Conservation (phyloP, 2,329 filamentous ascomycete genomes). For the Lasiodiplodia citricola region DNA sequence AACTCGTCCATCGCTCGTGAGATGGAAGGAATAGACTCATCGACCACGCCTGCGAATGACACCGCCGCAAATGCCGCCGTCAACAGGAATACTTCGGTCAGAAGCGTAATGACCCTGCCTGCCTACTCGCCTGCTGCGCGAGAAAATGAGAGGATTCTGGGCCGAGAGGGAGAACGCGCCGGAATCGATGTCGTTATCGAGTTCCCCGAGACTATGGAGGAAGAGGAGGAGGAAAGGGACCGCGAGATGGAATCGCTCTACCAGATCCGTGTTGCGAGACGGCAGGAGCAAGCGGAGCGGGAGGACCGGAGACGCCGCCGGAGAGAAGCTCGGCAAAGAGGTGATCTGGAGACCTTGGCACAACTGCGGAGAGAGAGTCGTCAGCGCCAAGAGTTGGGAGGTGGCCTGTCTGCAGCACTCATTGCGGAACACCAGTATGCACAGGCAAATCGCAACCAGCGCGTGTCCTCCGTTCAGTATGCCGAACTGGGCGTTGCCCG, state of each 20-base stretch:
- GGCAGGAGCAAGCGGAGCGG: conserved; percentile 75
- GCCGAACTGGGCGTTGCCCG: conserved; percentile 76
- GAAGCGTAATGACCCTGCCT: conserved; percentile 93
- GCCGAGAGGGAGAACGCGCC: conserved; percentile 85
- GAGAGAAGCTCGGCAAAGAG: conserved; percentile 72
- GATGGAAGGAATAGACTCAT: conserved; percentile 25
- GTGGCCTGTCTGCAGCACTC: conserved; percentile 47
- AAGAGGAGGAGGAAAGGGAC: conserved; percentile 78
- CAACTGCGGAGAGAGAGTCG: conserved; percentile 53
- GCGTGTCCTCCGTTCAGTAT: conserved; percentile 78
- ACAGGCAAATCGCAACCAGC: conserved; percentile 66
- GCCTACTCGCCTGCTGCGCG: conserved; percentile 76
- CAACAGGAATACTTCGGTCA: conserved; percentile 80
- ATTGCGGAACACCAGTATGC: conserved; percentile 66
- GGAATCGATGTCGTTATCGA: conserved; percentile 92
- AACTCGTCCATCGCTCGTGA: conserved; percentile 28
- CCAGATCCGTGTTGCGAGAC: conserved; percentile 80
- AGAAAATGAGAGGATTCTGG: conserved; percentile 81
- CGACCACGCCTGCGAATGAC: conserved; percentile 26
- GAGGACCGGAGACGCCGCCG: conserved; percentile 74
- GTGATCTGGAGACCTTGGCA: conserved; percentile 72
- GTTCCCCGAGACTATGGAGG: conserved; percentile 77
- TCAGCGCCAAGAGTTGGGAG: conserved; percentile 31
- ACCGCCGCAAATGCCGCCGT: conserved; percentile 26
- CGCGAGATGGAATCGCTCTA: conserved; percentile 93